phyloP scores from a whole-genome alignment of 345 rosid species.

The Erodium maritimum region DNA sequence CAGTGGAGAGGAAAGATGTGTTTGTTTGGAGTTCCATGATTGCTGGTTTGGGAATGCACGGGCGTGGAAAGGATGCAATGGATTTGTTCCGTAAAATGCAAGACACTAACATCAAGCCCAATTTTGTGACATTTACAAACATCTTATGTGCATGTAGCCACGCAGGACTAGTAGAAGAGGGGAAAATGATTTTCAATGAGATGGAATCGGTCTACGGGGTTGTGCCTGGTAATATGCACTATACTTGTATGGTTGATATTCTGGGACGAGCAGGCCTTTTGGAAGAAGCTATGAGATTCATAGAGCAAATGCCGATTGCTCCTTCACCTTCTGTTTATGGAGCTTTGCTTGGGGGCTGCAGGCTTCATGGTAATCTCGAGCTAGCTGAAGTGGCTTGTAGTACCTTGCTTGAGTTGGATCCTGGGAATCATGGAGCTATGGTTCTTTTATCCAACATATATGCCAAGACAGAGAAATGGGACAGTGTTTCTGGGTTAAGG shows the following conservation, averaged over 20 bases:
- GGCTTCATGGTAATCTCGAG: conserved; percentile 44
- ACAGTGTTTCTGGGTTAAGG: conserved; percentile 40
- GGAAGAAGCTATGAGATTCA: conserved; percentile 50
- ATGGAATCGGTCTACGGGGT: conserved; percentile 45
- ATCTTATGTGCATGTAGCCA: conserved; percentile 65
- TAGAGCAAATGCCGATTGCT: conserved; percentile 45
- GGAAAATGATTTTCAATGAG: conserved; percentile 33
- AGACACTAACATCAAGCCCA: conserved; percentile 44
- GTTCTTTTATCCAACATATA: conserved; percentile 59
- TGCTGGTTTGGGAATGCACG: conserved; percentile 67
- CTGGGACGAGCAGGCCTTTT: conserved; percentile 61
- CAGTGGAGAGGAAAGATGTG: conserved; percentile 38
- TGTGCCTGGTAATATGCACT: conserved; percentile 50
- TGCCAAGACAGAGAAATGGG: conserved; percentile 58
- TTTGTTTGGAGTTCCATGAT: conserved; percentile 74
- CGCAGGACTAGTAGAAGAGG: conserved; percentile 51
- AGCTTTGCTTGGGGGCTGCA: conserved; percentile 66
- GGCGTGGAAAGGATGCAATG: conserved; percentile 41
- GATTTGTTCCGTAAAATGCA: conserved; percentile 48
- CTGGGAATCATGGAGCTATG: conserved; percentile 46
- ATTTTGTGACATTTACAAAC: conserved; percentile 52
- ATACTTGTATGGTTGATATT: conserved; percentile 60
- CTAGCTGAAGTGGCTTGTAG: conserved; percentile 54
- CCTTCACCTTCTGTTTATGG: conserved; percentile 57
- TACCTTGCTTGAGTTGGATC: conserved; percentile 46